A percentile compares a stretch with the other conserved stretches of the same genome.
These are phyloP conservation scores for Terana coerulea DNA, from an alignment of 768 basidiomycete species.

Conservation along the genomic window DNA sequence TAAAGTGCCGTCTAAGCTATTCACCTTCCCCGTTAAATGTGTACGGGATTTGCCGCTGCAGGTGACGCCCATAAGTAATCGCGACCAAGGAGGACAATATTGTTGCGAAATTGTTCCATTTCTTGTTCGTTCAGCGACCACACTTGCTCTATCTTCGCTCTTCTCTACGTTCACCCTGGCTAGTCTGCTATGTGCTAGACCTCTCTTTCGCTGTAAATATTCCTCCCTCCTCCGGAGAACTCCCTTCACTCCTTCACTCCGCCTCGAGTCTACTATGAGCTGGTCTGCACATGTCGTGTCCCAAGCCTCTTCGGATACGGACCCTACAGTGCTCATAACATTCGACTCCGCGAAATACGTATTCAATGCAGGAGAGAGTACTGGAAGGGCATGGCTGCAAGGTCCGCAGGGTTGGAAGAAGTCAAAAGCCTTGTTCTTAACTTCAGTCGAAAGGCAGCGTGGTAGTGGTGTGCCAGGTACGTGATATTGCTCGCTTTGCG, in stretches of 20 bases:
- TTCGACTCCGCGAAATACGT: conserved; percentile 82
- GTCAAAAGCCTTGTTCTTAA: conserved; percentile 69
- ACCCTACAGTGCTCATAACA: conserved; percentile 68
- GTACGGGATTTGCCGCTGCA: too few relatives aligned
- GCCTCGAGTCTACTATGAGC: conserved; percentile 26
- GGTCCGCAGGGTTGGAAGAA: conserved; percentile 62
- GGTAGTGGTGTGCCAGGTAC: conserved; percentile 72
- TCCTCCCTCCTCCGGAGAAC: neutral
- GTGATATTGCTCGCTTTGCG: conserved; percentile 15
- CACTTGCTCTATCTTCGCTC: neutral
- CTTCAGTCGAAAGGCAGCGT: conserved; percentile 57
- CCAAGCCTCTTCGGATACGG: conserved; percentile 68
- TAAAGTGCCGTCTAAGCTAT: too few relatives aligned
- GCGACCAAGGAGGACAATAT: too few relatives aligned
- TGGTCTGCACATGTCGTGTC: conserved; percentile 65
- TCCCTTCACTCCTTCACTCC: neutral
- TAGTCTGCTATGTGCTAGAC: conserved; percentile 10
- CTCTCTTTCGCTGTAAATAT: neutral
- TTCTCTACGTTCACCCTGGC: conserved; percentile 12
- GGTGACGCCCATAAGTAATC: too few relatives aligned
- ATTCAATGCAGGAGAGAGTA: conserved; percentile 85
- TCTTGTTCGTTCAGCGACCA: too few relatives aligned
- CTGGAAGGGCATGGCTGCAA: conserved; percentile 70
- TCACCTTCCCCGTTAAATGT: too few relatives aligned
- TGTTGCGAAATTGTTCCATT: too few relatives aligned